Conservation (phyloP, 2,329 filamentous ascomycete genomes). For the Penicillium paneum region DNA sequence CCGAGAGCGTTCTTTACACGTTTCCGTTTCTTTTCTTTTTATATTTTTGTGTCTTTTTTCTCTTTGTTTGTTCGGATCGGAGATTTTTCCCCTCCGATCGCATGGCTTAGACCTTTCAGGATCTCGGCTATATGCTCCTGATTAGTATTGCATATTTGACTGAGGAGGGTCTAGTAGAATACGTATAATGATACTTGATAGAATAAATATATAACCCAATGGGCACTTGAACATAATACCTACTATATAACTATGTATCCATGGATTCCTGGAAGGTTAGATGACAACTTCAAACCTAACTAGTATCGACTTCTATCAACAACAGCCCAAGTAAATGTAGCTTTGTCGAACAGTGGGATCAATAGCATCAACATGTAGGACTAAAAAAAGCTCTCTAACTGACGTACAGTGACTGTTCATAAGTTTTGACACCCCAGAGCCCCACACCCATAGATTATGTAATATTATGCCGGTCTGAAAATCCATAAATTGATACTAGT, state of each 20-base stretch:
- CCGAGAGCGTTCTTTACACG: slow-evolving; percentile 4
- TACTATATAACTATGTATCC: neutral
- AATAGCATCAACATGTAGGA: neutral
- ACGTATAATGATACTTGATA: neutral
- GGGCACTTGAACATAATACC: neutral
- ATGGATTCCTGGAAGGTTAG: neutral
- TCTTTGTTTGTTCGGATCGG: neutral
- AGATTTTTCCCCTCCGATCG: slow-evolving; percentile 16
- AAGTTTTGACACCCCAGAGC: no score
- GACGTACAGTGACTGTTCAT: no score
- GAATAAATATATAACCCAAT: neutral
- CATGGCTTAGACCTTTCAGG: neutral
- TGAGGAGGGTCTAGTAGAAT: neutral
- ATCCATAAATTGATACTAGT: no score
- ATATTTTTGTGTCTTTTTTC: neutral
- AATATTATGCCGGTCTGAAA: no score
- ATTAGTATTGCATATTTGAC: slow-evolving; percentile 1
- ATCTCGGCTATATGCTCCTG: slow-evolving; percentile 3
- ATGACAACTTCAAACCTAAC: neutral
- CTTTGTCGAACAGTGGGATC: neutral
- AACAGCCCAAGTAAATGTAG: neutral
- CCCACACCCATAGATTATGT: no score
- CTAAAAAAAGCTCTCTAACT: neutral
- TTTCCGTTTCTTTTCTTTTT: neutral
- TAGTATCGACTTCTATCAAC: no score